Evolutionary conservation across 2,329 filamentous ascomycete genomes (phyloP), one percentile per base, ranked within the genome.

Genomic region (Talaromyces sp.): DNA sequence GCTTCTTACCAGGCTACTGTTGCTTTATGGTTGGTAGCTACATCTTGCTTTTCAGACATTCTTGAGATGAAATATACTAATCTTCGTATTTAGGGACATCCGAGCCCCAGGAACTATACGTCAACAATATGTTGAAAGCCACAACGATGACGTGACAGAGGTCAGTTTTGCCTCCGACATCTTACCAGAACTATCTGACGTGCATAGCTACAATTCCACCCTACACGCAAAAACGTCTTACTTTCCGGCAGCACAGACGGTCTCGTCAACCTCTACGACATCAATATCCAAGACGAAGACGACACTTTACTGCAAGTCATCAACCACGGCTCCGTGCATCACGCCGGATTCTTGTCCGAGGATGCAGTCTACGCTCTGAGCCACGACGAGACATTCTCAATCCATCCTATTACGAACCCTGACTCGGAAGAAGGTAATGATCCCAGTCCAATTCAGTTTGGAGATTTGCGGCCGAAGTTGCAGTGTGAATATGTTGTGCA

Each of bases 181-280:
- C 25, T 51, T 56, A 29, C 17, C 54, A 10, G 10, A 27, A 58
- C 19, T 10, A 17, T 58, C 34, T 65, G 17, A 34, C 19, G 36
- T 3, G 53, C 31, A 17, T 56, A 82, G 74, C 77, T 86, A 15
- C 78, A 82, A 74, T 81, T 83, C 68, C 84, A 86, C 72, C 83
- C 84, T 25, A 79, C 75, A 13, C 80, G 80, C n/a, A 80, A 80
- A 19, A 80, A 81, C 43, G 74, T 85, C 22, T 79, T 89, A 4
- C 80, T 89, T 1, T 87, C 85, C 11, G 85, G 85, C 45, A 86
- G 85, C 71, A 89, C 87, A 22, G 87, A 89, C 70, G 86, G 86
- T 2, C 80, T 89, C 0, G 80, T 88, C 67, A 88, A 87, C 68
- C 77, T 89, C 65, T 89, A 89, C 73, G 83, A 89, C 73, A 84